Evolutionary conservation across 345 rosid species (phyloP), one percentile per base, ranked within the genome.

Genomic region (Punica granatum): DNA sequence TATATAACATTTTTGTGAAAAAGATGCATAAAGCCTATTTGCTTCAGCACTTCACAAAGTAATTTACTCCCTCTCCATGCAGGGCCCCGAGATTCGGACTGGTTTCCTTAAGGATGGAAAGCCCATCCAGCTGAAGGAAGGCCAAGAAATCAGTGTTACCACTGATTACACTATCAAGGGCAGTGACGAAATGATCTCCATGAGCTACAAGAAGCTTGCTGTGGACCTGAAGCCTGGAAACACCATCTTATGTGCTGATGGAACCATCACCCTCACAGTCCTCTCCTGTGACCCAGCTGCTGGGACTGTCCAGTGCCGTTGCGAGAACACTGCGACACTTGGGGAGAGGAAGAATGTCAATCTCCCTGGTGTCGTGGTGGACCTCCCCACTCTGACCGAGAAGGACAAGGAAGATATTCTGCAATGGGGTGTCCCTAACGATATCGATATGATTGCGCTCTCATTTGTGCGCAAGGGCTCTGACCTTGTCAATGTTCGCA

Each of bases 391-490:
- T 1, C 79, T 91, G 65, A 89, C 97, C 0, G 93, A 91, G 37
- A 91, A 92, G 76, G 98, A 92, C 73, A 82, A 85, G 75, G 96
- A 89, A 63, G 97, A 91, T 75, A 91, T 89, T 77, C 76, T 91
- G 30, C 72, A 43, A 23, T 91, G 97, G 96, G 97, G 97, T 75
- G 92, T 89, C 63, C 96, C 96, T 1, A 91, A 91, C 75, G 73
- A 68, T 9, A 90, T 90, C 64, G 92, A 88, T 84, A 86, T 90
- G 90, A 90, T 90, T 73, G 97, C 92, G 32, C 90, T 91, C 58
- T 91, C 97, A 3, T 91, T 91, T 77, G 96, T 91, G 28, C 93
- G 97, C 67, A 92, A 92, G 80, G 97, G 97, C 5, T 89, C 96
- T 0, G 97, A 92, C 77, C 97, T 91, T 80, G 90, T 91, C 69